Base-by-base conservation (phyloP, 2,329 filamentous ascomycete genomes). In the Penicillium sp. region DNA sequence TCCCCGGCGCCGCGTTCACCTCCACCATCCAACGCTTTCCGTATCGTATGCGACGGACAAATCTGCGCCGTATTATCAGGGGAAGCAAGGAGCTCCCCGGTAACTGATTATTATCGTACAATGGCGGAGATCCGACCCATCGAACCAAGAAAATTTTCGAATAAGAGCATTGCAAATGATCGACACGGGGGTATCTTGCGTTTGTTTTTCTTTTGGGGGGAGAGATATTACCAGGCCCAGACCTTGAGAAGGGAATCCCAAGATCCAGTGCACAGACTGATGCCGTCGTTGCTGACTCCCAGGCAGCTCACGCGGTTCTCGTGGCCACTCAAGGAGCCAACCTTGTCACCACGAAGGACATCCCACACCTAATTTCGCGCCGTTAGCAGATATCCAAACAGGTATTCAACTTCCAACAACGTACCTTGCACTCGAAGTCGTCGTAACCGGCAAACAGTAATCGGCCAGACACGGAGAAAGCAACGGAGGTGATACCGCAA, bases 351-450 rank as follows among this genome's bases (percentile, higher is more conserved):
- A 65, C 95, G 90, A 55, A 96, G 91, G 62, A 96, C 87, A 78
- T 99, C 95, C 95, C 95, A 99, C 59, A 98, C 95, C 93, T 98
- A 56, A 22, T 24, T 55, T 61, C 27, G 55, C 59, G 70, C 7
- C 9, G 65, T 69, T 56, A 67, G 61, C 29, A 24, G 29, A n/a
- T 9, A 33, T 37, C 35, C 45, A 14, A 19, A 6, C 8, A 11
- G 9, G 19, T 11, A 8, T 16, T 19, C 43, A 44, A 4, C 29
- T 8, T 29, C 13, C 8, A 37, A 21, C 22, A 26, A 69, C 86
- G 71, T 81, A 96, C 93, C 89, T 98, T 99, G 93, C 95, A 99
- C 79, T 99, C 95, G 71, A 96, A 99, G 74, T 99, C 95, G 71
- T 99, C 95, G 72, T 99, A 99, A 66, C 95, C 95, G 55, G 95